Percentiles rank a stretch among this genome's conserved stretches.
Conservation (phyloP, 176 grass and related monocot genomes). For the Cenchrus americanus region DNA sequence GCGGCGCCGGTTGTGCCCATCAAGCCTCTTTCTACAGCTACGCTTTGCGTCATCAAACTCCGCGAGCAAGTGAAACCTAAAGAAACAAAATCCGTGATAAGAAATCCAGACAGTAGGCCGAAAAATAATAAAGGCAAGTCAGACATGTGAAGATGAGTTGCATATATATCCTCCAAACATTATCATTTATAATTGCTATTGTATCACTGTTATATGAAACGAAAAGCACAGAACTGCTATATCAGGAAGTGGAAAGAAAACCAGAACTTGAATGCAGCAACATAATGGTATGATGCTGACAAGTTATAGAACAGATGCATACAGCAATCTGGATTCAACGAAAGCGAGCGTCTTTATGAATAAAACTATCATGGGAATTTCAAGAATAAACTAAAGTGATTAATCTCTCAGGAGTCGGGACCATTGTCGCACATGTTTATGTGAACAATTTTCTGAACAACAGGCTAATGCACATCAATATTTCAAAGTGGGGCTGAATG, state of each 20-base stretch:
- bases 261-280: not conserved
- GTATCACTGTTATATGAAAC: not conserved
- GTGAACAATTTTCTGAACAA: slow-evolving; percentile 16
- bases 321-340: not conserved
- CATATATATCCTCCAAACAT: not conserved
- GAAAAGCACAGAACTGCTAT: not conserved
- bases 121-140: not conserved
- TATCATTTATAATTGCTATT: slow-evolving; percentile 9
- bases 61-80: slow-evolving; percentile 83
- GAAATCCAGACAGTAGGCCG: not conserved
- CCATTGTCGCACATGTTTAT: slow-evolving; percentile 1
- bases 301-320: not conserved
- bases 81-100: slow-evolving; percentile 26
- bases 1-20: slow-evolving; percentile 89
- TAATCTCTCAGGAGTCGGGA: slow-evolving; percentile 14
- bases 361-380: slow-evolving; percentile 1
- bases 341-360: slow-evolving; percentile 11
- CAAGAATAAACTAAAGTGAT: not conserved
- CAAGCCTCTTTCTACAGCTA: slow-evolving; percentile 94
- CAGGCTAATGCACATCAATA: not conserved
- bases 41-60: slow-evolving; percentile 95
- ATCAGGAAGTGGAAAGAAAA: not conserved
- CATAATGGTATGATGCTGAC: not conserved
- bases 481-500: slow-evolving; percentile 30
- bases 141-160: not conserved